These are phyloP conservation scores for Lathyrus sativus DNA, from an alignment of 306 rosid species.

Conservation along the genomic window DNA sequence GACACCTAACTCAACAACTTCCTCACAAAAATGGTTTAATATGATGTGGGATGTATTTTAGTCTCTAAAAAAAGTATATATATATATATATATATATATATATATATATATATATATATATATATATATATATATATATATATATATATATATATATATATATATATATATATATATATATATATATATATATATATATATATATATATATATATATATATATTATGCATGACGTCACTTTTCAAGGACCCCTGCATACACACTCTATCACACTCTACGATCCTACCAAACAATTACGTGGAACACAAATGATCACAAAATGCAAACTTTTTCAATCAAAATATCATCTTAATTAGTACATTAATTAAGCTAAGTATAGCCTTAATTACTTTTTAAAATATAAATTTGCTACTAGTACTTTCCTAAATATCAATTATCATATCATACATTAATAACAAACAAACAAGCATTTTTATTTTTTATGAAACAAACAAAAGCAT, in stretches of 20 bases:
- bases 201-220: no score
- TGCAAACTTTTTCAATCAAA: constrained; percentile 5
- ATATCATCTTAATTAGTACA: background rate
- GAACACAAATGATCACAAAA: constrained; percentile 35
- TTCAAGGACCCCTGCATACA: constrained; percentile 13
- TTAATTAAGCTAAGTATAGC: constrained; percentile 6
- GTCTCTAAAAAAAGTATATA: no score
- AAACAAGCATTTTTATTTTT: background rate
- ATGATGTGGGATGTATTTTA: no score
- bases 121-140: no score
- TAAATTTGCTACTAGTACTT: no score
- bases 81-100: no score
- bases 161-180: no score
- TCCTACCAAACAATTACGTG: constrained; percentile 39
- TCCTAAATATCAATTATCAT: background rate
- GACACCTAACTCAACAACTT: no score
- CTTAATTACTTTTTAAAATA: background rate
- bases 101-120: no score
- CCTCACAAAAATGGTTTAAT: no score
- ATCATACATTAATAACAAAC: background rate
- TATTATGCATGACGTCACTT: constrained; percentile 8
- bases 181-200: no score
- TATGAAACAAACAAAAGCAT: constrained; percentile 2
- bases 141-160: no score
- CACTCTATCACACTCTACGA: background rate